Conservation (phyloP, 2,329 filamentous ascomycete genomes). For the Beauveria caledonica region DNA sequence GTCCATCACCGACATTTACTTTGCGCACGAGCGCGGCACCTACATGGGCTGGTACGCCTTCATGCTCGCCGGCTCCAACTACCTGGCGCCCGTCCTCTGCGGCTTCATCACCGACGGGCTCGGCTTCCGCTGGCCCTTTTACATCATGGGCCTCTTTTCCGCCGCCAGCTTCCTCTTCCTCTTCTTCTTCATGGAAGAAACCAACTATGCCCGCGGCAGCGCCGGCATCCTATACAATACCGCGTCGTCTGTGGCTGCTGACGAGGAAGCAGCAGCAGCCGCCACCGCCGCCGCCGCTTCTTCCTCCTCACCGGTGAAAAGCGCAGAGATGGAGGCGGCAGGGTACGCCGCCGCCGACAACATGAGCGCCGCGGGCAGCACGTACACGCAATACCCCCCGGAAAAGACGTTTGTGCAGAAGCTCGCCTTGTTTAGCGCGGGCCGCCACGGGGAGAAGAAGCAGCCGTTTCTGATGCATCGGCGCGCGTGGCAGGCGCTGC, state of each 20-base stretch:
- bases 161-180: slow-evolving; percentile 27
- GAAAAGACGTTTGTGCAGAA: slow-evolving; percentile 35
- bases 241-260: neutral
- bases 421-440: slow-evolving; percentile 23
- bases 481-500: slow-evolving; percentile 28
- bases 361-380: neutral
- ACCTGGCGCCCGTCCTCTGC: slow-evolving; percentile 35
- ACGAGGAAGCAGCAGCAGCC: neutral
- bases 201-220: slow-evolving; percentile 37
- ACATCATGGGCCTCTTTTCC: slow-evolving; percentile 33
- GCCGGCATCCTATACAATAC: slow-evolving; percentile 5
- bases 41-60: slow-evolving; percentile 36
- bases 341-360: neutral
- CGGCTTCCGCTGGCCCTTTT: slow-evolving; percentile 36
- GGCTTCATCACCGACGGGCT: slow-evolving; percentile 36
- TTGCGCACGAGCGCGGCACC: slow-evolving; percentile 34
- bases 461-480: slow-evolving; percentile 31
- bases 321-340: no score
- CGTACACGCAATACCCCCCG: slow-evolving; percentile 12
- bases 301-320: neutral
- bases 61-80: slow-evolving; percentile 30
- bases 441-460: slow-evolving; percentile 17
- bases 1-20: slow-evolving; percentile 33
- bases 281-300: neutral
- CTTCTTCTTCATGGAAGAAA: slow-evolving; percentile 54